Conservation (phyloP, 495 filamentous ascomycete species). For the Neurospora sp. region DNA sequence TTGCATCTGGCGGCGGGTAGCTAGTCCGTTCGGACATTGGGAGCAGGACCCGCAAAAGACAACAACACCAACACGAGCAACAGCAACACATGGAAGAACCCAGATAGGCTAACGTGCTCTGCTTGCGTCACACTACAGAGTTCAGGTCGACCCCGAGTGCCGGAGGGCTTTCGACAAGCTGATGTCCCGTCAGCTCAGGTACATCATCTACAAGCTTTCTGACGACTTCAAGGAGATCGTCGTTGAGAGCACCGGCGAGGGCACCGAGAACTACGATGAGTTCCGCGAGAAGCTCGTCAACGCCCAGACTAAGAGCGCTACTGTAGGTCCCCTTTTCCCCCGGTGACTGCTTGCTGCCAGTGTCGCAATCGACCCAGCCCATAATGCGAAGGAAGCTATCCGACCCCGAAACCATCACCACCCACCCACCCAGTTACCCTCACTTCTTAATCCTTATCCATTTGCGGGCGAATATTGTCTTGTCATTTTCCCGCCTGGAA, state of each 20-base stretch:
- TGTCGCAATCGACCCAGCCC: background rate
- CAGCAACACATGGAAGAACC: background rate
- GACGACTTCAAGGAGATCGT: conserved; percentile 87
- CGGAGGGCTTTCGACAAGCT: conserved; percentile 78
- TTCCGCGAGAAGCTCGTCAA: conserved; percentile 74
- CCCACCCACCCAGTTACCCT: background rate
- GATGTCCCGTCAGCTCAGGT: conserved; percentile 81
- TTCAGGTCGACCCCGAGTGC: conserved; percentile 70
- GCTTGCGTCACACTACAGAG: conserved; percentile 40
- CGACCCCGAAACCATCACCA: background rate
- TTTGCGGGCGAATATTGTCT: background rate
- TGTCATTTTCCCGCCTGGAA: background rate
- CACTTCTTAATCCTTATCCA: background rate
- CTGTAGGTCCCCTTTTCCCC: conserved; percentile 15
- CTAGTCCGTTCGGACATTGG: background rate
- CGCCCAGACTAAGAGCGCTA: conserved; percentile 41
- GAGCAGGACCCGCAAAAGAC: background rate
- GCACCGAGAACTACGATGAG: conserved; percentile 50
- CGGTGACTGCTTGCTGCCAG: background rate
- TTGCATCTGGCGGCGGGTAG: background rate
- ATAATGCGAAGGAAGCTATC: background rate
- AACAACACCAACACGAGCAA: no score
- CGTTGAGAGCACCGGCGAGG: conserved; percentile 57
- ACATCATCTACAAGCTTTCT: conserved; percentile 93
- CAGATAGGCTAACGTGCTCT: conserved; percentile 16